Evolutionary conservation across 441 rosid genomes (phyloP).

Genomic region (Erodium moschatum): DNA sequence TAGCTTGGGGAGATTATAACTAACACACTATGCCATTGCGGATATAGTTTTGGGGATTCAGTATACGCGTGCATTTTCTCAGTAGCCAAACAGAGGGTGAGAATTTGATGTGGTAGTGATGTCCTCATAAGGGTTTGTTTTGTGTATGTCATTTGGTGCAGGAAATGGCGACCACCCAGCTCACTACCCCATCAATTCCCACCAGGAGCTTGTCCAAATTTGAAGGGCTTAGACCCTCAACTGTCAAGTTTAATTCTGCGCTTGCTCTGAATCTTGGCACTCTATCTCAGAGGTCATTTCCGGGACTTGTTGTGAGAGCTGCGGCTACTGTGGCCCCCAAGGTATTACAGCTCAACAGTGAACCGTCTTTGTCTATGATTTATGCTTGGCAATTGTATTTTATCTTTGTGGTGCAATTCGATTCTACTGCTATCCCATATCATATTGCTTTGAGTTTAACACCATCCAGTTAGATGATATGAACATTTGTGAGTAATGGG

Average conservation of each 20-base stretch:
- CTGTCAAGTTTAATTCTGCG: conserved; percentile 42
- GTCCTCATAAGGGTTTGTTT: background rate
- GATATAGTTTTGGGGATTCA: background rate
- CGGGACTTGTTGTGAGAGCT: conserved; percentile 62
- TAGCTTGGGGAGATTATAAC: no score
- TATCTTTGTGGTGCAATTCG: background rate
- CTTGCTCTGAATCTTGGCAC: conserved; percentile 35
- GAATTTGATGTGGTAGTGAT: background rate
- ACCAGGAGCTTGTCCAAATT: conserved; percentile 50
- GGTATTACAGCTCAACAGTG: conserved; percentile 30
- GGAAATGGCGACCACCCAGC: conserved; percentile 69
- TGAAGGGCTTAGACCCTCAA: conserved; percentile 60
- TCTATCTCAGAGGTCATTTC: conserved; percentile 29
- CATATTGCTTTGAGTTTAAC: no score
- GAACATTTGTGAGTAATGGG: no score
- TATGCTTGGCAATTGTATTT: background rate
- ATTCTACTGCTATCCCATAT: background rate
- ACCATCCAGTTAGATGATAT: no score
- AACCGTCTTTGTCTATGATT: background rate
- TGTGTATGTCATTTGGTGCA: conserved; percentile 6
- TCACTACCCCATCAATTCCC: conserved; percentile 54
- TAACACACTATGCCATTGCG: no score
- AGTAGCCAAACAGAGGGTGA: background rate
- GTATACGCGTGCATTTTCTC: background rate
- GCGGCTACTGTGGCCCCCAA: conserved; percentile 78